phyloP scores from a whole-genome alignment of 139 green algal species.

The Chlorella sp. region DNA sequence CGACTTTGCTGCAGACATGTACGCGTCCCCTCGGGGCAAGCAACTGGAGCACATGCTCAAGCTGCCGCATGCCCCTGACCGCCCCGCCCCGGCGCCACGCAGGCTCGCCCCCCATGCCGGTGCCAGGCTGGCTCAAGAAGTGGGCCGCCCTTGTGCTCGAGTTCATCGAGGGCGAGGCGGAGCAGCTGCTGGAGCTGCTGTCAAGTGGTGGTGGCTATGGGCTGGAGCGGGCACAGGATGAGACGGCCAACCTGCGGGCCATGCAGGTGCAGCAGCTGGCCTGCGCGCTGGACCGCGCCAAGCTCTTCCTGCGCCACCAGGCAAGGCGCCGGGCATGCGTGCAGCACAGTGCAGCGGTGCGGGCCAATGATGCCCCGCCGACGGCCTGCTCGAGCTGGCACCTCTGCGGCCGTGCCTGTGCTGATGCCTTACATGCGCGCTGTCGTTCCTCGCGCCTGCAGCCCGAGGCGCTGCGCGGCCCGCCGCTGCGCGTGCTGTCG shows the following conservation, averaged over 20 bases:
- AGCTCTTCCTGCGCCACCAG: conserved; percentile 60
- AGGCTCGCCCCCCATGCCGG: neutral
- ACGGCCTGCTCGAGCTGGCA: neutral
- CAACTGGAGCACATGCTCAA: too few species aligned
- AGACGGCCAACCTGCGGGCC: conserved; percentile 37
- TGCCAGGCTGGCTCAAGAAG: conserved; percentile 79
- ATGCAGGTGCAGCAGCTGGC: conserved; percentile 76
- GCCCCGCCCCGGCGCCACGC: neutral
- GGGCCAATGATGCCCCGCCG: neutral
- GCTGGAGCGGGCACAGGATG: conserved; percentile 28
- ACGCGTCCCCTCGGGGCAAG: too few species aligned
- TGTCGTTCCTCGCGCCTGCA: neutral
- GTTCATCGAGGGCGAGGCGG: conserved; percentile 70
- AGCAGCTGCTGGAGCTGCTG: conserved; percentile 44
- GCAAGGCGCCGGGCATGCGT: neutral
- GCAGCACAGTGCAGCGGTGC: neutral
- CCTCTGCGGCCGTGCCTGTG: neutral
- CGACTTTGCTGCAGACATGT: too few species aligned
- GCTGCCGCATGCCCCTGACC: too few species aligned
- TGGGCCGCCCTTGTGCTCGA: conserved; percentile 65
- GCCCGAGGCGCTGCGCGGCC: conserved; percentile 3
- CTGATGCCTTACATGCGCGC: neutral
- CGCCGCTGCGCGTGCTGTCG: conserved; percentile 59
- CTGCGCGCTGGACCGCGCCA: conserved; percentile 84
- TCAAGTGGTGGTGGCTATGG: neutral